Evolutionary conservation across 371 early-diverging fungal species (phyloP), one percentile per base, ranked within the genome.

Genomic region (Amoeboaphelidium occidentale): DNA sequence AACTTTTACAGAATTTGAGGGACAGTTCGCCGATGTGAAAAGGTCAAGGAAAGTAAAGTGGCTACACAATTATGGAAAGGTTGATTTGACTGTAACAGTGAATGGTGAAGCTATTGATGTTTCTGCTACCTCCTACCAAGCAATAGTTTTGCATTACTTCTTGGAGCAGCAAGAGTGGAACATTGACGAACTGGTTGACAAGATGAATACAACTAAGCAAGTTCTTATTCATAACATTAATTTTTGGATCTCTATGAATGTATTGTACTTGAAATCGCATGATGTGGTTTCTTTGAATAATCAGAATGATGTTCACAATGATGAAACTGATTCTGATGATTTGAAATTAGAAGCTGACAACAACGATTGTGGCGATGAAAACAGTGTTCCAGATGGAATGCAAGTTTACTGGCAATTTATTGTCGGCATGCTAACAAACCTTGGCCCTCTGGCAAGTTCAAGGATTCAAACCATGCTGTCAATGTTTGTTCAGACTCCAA

Each of bases 391-490:
- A 0, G 64, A 61, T n/a, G 56, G 58, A 20, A 27, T 67, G 49
- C 55, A 53, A n/a, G 32, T 57, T 46, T 65, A 69, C 47, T 63
- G 56, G 20, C 55, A 56, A 39, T 66, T 55, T 39, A 58, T 66
- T 24, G 61, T 61, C 14, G 67, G 61, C 10, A 66, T 66, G 67
- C 57, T 66, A 20, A 69, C 69, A 23, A 66, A 69, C 49, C 48
- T 66, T 28, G 67, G 67, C 0, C 54, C 64, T 1, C 48, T 66
- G 28, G 57, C 66, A 6, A 49, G 69, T 23, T 69, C 66, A 48
- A 52, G 69, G 12, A 66, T 66, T 23, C 57, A 51, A 26, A 41
- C 51, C 23, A 66, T 68, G 67, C 58, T 66, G 23, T 48, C 53
- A 10, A 66, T 66, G 69, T 69, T 66, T 46, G 44, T 65, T 23